phyloP scores from a whole-genome alignment of 2,329 filamentous ascomycete genomes.

The Hypomyces rosellus region DNA sequence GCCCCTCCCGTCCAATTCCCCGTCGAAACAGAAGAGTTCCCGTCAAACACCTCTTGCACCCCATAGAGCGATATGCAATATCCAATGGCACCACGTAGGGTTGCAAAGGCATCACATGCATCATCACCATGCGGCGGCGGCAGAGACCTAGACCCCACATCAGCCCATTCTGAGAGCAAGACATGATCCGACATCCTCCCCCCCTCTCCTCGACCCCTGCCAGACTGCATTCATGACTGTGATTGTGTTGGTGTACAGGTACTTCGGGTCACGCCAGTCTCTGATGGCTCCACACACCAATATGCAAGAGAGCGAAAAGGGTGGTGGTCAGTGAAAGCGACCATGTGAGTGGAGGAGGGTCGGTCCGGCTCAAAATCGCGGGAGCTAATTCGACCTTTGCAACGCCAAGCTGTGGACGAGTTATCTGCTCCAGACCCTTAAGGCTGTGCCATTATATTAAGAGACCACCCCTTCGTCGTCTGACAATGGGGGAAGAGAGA shows the following conservation, averaged over 20 bases:
- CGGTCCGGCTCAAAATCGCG: constrained; percentile 5
- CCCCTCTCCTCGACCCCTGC: not conserved
- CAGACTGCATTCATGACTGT: constrained; percentile 3
- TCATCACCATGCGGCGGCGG: not conserved
- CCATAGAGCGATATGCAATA: constrained; percentile 6
- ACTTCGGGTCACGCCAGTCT: constrained; percentile 1
- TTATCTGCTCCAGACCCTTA: not conserved
- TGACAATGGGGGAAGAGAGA: not conserved
- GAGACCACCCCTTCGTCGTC: not conserved
- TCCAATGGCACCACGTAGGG: constrained; percentile 7
- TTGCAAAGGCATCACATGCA: constrained; percentile 12
- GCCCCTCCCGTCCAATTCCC: not conserved
- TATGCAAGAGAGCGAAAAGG: not conserved
- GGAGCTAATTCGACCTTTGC: constrained; percentile 1
- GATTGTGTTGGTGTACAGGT: constrained; percentile 9
- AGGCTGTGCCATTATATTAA: not conserved
- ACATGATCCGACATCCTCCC: constrained; percentile 6
- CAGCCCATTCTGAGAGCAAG: constrained; percentile 1
- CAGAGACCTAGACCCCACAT: not conserved
- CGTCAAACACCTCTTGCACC: not conserved
- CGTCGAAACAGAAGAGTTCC: not conserved
- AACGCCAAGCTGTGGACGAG: not conserved
- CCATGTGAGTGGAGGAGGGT: constrained; percentile 6
- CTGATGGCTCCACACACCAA: constrained; percentile 4
- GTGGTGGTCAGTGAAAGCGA: not conserved